phyloP scores from a whole-genome alignment of 2,329 filamentous ascomycete genomes.

The Xylaria sp. region DNA sequence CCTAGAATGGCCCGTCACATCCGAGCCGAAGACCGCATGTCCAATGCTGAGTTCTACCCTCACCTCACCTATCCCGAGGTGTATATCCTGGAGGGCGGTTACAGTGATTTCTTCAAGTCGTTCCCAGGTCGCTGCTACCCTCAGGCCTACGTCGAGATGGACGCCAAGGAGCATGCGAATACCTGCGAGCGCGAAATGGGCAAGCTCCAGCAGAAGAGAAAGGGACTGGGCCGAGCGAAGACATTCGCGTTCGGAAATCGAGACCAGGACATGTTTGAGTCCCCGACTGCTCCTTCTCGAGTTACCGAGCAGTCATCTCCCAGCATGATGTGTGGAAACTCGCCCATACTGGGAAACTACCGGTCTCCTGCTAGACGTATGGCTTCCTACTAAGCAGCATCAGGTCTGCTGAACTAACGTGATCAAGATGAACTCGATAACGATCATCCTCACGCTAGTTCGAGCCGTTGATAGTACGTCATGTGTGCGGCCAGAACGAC shows the following conservation, averaged over 20 bases:
- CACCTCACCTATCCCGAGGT: conserved; percentile 90
- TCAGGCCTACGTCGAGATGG: conserved; percentile 96
- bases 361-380: conserved; percentile 54
- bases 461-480: background rate
- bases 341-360: conserved; percentile 43
- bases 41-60: conserved; percentile 83
- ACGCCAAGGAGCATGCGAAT: conserved; percentile 80
- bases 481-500: background rate
- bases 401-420: conserved; percentile 3
- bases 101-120: conserved; percentile 83
- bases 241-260: conserved; percentile 92
- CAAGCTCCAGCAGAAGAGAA: conserved; percentile 78
- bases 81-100: conserved; percentile 94
- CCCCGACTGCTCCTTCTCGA: conserved; percentile 52
- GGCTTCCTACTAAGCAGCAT: conserved; percentile 51
- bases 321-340: conserved; percentile 42
- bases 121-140: conserved; percentile 80
- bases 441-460: conserved; percentile 7
- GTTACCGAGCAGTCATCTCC: conserved; percentile 37
- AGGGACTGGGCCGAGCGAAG: conserved; percentile 79
- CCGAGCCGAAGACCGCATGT: conserved; percentile 77
- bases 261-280: conserved; percentile 49
- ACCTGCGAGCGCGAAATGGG: conserved; percentile 94
- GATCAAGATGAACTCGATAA: conserved; percentile 7
- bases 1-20: conserved; percentile 95